Conservation (phyloP, 129 eudicot species). For the Escallonia herrerae region DNA sequence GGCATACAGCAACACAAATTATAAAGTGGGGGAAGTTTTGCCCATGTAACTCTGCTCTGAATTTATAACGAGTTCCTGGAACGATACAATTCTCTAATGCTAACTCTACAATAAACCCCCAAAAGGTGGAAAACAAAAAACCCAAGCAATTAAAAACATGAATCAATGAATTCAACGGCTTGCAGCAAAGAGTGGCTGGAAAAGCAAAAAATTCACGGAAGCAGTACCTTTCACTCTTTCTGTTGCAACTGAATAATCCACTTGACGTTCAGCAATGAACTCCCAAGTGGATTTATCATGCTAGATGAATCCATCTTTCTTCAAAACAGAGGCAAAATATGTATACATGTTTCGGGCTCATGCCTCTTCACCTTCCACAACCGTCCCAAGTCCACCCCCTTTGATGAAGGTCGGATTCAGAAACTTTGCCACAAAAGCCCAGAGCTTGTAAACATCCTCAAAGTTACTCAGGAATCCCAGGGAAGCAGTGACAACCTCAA, state of each 20-base stretch:
- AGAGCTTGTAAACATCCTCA: slow-evolving; percentile 85
- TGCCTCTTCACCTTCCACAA: slow-evolving; percentile 62
- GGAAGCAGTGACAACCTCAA: slow-evolving; percentile 96
- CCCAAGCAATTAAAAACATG: slow-evolving; percentile 33
- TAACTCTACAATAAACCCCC: slow-evolving; percentile 40
- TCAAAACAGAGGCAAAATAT: slow-evolving; percentile 10
- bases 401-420: slow-evolving; percentile 62
- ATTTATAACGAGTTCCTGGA: slow-evolving; percentile 21
- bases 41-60: slow-evolving; percentile 15
- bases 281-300: not conserved
- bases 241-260: slow-evolving; percentile 29
- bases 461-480: slow-evolving; percentile 87
- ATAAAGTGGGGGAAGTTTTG: slow-evolving; percentile 1
- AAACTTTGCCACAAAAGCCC: slow-evolving; percentile 95
- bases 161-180: slow-evolving; percentile 56
- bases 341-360: slow-evolving; percentile 13
- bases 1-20: slow-evolving; percentile 11
- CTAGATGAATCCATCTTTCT: slow-evolving; percentile 14
- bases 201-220: slow-evolving; percentile 25
- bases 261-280: slow-evolving; percentile 1
- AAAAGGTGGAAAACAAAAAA: slow-evolving; percentile 3
- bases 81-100: slow-evolving; percentile 31
- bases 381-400: slow-evolving; percentile 65
- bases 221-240: slow-evolving; percentile 20
- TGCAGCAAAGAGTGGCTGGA: slow-evolving; percentile 19